Base-by-base conservation (phyloP, 495 filamentous ascomycete species). In the Penicillium simplicissimum region DNA sequence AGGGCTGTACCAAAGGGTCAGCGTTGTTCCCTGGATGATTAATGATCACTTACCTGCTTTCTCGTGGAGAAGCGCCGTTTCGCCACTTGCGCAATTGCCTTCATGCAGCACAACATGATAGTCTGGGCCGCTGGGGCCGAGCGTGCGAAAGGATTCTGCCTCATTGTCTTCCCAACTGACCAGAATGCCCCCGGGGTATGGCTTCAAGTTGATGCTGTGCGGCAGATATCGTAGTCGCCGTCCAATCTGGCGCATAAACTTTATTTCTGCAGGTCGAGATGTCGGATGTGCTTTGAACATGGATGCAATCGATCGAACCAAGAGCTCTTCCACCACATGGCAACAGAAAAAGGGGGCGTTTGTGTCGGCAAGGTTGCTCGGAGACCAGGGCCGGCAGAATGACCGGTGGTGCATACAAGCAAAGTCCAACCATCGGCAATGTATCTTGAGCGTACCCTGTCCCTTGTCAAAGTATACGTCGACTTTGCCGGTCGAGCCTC, bases 161-260 rank as follows among this genome's bases (percentile, higher is more conserved):
- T 52, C 28, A 14, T 52, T 52, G 28, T 33, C 49, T 33, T 52
- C 49, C 49, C 15, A 52, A 34, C 23, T 52, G 15, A 52, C 49
- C 28, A 52, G 49, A 28, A 52, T 25, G 28, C 49, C 49, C 33
- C 23, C 23, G 0, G 49, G 33, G 1, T 52, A 34, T 25, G 15
- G 23, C 33, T n/a, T 52, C 15, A 52, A 34, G n/a, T 33, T 52
- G 13, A 52, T 52, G 28, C 49, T 52, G 21, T 52, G 15, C 23
- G 28, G 49, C 49, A 52, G 5, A 33, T 31, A 25, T 14, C 49
- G 49, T 14, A 52, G 49, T n/a, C 23, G 49, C 10, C 28, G 28
- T 31, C 49, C 21, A 34, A 52, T 52, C 19, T 52, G 28, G n/a
- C 49, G 49, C 28, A 52, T 52, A 10, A 14, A 52, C 14, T 33